phyloP scores from a whole-genome alignment of 2,329 filamentous ascomycete genomes.

The Sclerotinia borealis region DNA sequence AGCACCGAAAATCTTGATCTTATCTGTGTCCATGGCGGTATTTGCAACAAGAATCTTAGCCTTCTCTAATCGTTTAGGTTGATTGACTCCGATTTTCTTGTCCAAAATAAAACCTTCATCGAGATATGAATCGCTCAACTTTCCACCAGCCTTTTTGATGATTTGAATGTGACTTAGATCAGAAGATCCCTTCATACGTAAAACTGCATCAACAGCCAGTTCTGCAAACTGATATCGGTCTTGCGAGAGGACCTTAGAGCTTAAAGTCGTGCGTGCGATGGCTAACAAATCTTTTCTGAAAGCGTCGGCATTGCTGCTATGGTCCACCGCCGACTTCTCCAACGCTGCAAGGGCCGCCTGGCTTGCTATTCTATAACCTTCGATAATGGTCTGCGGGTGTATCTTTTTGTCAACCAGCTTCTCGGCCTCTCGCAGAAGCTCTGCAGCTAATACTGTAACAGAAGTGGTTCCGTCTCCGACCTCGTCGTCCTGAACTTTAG shows the following conservation, averaged over 20 bases:
- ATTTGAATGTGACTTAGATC: conserved; percentile 98
- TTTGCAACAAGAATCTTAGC: conserved; percentile 98
- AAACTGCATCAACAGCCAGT: conserved; percentile 84
- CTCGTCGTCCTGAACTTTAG: conserved; percentile 98
- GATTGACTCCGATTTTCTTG: conserved; percentile 98
- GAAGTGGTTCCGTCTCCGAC: conserved; percentile 97
- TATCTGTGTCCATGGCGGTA: conserved; percentile 99
- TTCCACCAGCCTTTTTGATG: conserved; percentile 98
- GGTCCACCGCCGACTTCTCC: conserved; percentile 78
- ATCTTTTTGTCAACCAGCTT: conserved; percentile 98
- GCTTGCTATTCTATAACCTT: conserved; percentile 96
- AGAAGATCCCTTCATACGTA: conserved; percentile 81
- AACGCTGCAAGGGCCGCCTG: conserved; percentile 79
- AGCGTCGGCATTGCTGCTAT: conserved; percentile 73
- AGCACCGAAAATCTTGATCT: conserved; percentile 99
- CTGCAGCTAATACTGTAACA: conserved; percentile 91
- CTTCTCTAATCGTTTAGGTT: conserved; percentile 94
- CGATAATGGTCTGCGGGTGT: conserved; percentile 98
- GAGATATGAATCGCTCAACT: conserved; percentile 94
- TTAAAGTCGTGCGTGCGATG: conserved; percentile 91
- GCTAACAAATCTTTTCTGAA: conserved; percentile 86
- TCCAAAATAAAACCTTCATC: conserved; percentile 98
- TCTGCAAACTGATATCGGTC: conserved; percentile 87
- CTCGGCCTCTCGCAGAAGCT: conserved; percentile 92
- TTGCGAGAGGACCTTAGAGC: conserved; percentile 93